A percentile compares a stretch with the other conserved stretches of the same genome.
Conservation (phyloP, 805 yeast genomes). For the Pichia gijzeniarum region DNA sequence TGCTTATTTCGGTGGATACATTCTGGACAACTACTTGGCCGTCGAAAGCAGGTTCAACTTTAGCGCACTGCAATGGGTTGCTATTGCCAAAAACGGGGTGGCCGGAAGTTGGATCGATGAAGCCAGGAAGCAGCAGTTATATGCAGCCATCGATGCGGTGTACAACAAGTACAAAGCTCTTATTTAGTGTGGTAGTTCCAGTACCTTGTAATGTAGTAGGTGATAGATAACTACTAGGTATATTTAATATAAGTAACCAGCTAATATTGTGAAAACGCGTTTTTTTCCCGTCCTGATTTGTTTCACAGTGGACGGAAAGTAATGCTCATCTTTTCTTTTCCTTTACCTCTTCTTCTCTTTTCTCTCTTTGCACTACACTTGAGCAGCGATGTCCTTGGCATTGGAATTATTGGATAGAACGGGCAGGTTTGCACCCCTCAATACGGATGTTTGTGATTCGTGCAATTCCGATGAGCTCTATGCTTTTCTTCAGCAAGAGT, state of each 20-base stretch:
- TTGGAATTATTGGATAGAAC: conserved; percentile 6
- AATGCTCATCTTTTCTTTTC: no score
- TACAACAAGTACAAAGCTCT: conserved; percentile 21
- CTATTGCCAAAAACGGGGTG: conserved; percentile 59
- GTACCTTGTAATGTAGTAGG: no score
- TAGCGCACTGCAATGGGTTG: conserved; percentile 52
- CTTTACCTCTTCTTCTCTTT: no score
- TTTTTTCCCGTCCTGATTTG: no score
- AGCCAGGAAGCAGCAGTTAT: conserved; percentile 45
- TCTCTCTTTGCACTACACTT: no score
- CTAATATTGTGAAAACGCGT: no score
- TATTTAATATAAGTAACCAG: no score
- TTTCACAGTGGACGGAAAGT: no score
- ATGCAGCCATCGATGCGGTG: conserved; percentile 38
- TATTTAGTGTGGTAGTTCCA: background rate
- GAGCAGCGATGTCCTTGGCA: conserved; percentile 3
- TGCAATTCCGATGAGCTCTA: conserved; percentile 2
- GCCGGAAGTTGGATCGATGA: conserved; percentile 67
- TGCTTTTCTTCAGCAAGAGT: conserved; percentile 1
- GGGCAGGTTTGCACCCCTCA: background rate
- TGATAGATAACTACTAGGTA: no score
- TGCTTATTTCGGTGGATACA: conserved; percentile 81
- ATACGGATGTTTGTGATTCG: background rate
- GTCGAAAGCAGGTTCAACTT: conserved; percentile 65
- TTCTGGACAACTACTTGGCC: conserved; percentile 64